These are phyloP conservation scores for Salvia rosmarinus DNA, from an alignment of 257 asterid species.

Conservation along the genomic window DNA sequence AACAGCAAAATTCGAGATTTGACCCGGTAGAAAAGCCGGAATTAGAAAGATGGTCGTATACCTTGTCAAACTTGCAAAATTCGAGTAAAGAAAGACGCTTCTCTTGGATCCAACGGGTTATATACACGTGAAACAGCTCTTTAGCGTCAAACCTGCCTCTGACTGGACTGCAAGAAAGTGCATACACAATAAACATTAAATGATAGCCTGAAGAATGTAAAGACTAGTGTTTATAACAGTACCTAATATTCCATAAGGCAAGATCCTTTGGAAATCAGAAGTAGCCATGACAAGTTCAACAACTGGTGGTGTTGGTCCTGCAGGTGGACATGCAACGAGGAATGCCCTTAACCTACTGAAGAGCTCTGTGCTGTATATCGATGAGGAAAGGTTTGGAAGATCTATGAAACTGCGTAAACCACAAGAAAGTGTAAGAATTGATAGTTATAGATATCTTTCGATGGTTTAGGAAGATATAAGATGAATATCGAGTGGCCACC, in stretches of 20 bases:
- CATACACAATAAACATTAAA: slow-evolving; percentile 11
- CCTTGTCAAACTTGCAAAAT: slow-evolving; percentile 87
- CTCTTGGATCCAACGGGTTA: slow-evolving; percentile 84
- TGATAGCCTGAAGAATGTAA: slow-evolving; percentile 1
- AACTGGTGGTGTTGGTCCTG: slow-evolving; percentile 73
- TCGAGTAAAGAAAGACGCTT: slow-evolving; percentile 81
- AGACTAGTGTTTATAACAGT: slow-evolving; percentile 6
- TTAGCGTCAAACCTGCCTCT: slow-evolving; percentile 94
- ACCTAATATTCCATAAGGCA: slow-evolving; percentile 79
- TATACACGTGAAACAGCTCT: slow-evolving; percentile 76
- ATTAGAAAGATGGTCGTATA: slow-evolving; percentile 40
- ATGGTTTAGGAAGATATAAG: neutral
- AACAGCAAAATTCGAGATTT: neutral
- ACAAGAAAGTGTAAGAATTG: slow-evolving; percentile 32
- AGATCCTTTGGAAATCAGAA: slow-evolving; percentile 94
- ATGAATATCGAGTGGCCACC: neutral
- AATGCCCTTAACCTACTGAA: slow-evolving; percentile 70
- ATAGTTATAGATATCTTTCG: neutral
- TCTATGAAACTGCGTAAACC: slow-evolving; percentile 67
- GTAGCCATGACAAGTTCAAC: slow-evolving; percentile 79
- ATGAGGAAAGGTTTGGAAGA: slow-evolving; percentile 83
- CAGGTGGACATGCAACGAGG: slow-evolving; percentile 85
- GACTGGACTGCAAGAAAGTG: slow-evolving; percentile 59
- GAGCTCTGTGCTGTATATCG: slow-evolving; percentile 87
- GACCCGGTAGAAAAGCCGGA: neutral